Evolutionary conservation across 129 eudicot genomes (phyloP), one percentile per base, ranked within the genome.

Genomic region (Heracleum sosnowskyi): DNA sequence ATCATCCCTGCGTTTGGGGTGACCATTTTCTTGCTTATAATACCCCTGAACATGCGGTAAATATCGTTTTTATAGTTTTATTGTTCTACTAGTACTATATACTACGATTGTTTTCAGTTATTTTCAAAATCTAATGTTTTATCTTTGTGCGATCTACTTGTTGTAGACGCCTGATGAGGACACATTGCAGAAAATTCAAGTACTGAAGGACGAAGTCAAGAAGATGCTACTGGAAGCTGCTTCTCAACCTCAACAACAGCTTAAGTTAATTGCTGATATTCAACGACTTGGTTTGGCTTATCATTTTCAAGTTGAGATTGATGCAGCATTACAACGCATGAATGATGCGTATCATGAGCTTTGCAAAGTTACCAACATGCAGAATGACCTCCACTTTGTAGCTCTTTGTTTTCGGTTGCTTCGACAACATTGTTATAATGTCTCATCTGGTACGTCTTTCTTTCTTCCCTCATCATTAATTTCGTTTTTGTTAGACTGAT

Each of bases 391-490:
- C 20, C 1, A 10, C 36, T 1, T n/a, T 11, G 70, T 63, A 7
- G 66, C 83, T 60, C 75, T 74, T 53, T 53, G 63, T 20, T 53
- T 53, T 53, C 63, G 63, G 63, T 53, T 53, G 28, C 63, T 53
- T 4, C 10, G 63, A 53, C 63, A 53, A 53, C 63, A 53, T 4
- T 28, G 63, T 18, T 7, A 20, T 20, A 53, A 7, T 11, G 36
- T 40, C 74, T 80, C 83, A 22, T 73, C 74, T 34, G 79, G 83
- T 80, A 41, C 45, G 5, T n/a, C n/a, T n/a, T n/a, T n/a, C n/a
- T n/a, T n/a, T n/a, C n/a, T n/a, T n/a, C n/a, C n/a, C n/a, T n/a
- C n/a, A n/a, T n/a, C n/a, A n/a, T n/a, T n/a, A n/a, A n/a, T n/a
- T n/a, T n/a, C n/a, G n/a, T n/a, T n/a, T n/a, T n/a, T n/a, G n/a